These are phyloP conservation scores for Penicillium janthinellum DNA, from an alignment of 2,329 filamentous ascomycete genomes.

Conservation along the genomic window DNA sequence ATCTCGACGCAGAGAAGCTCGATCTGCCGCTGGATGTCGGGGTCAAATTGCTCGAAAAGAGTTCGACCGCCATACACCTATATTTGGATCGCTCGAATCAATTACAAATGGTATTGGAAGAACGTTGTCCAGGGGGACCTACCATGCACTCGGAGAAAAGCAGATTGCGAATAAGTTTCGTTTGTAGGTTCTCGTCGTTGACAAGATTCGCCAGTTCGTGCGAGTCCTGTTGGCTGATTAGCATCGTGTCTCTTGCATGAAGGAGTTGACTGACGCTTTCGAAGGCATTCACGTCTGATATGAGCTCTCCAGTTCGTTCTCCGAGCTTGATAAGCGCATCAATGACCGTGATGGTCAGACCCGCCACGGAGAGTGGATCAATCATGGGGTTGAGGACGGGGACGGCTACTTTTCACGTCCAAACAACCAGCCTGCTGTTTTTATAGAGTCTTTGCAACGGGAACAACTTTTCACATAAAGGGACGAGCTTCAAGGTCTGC, in stretches of 20 bases:
- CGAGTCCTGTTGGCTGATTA: slow-evolving; percentile 4
- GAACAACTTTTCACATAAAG: background rate
- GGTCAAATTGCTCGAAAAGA: slow-evolving; percentile 12
- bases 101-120: background rate
- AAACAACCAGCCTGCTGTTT: background rate
- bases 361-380: slow-evolving; percentile 10
- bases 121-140: too few relatives aligned
- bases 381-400: background rate
- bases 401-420: too few relatives aligned
- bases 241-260: background rate
- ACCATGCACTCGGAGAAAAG: slow-evolving; percentile 9
- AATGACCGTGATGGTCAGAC: slow-evolving; percentile 4
- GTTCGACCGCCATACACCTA: slow-evolving; percentile 8
- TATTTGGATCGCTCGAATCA: background rate
- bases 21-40: slow-evolving; percentile 12
- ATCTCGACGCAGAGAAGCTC: slow-evolving; percentile 9
- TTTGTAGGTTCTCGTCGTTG: slow-evolving; percentile 12
- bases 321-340: slow-evolving; percentile 9
- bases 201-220: slow-evolving; percentile 8
- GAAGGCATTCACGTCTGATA: slow-evolving; percentile 5
- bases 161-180: slow-evolving; percentile 6
- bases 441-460: background rate
- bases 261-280: slow-evolving; percentile 1
- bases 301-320: slow-evolving; percentile 5
- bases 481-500: background rate